Evolutionary conservation across 495 filamentous ascomycete species (phyloP).

Genomic region (Aspergillus panamensis): DNA sequence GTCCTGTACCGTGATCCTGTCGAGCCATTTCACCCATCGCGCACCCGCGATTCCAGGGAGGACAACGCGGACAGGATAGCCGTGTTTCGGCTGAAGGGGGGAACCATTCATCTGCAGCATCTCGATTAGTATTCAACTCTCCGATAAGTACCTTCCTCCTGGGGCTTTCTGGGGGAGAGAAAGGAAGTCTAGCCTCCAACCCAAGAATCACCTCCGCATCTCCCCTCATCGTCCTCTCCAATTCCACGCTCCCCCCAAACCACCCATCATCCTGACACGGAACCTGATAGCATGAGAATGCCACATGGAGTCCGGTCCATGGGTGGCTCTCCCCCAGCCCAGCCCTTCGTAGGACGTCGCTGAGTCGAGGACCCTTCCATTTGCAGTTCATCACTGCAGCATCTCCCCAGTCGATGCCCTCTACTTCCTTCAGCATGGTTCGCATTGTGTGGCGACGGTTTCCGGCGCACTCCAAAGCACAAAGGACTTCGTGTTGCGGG

Average conservation of each 20-base stretch:
- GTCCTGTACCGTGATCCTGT: conserved; percentile 54
- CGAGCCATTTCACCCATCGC: conserved; percentile 64
- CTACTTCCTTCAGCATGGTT: conserved; percentile 55
- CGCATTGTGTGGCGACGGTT: conserved; percentile 65
- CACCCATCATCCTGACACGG: conserved; percentile 52
- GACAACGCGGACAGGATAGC: conserved; percentile 56
- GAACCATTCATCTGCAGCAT: conserved; percentile 52
- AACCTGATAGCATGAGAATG: conserved; percentile 51
- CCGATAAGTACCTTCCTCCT: too few species aligned
- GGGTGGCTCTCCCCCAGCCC: conserved; percentile 18
- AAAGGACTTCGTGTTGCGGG: conserved; percentile 51
- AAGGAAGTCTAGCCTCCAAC: conserved; percentile 28
- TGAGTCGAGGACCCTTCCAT: conserved; percentile 54
- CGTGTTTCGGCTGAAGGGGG: conserved; percentile 55
- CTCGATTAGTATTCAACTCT: too few species aligned
- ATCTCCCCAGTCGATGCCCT: conserved; percentile 62
- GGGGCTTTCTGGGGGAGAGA: not conserved
- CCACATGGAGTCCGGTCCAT: conserved; percentile 38
- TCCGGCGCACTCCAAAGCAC: conserved; percentile 60
- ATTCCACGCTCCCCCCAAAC: conserved; percentile 52
- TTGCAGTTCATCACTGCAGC: conserved; percentile 61
- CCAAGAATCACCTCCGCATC: conserved; percentile 53
- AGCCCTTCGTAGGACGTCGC: conserved; percentile 49
- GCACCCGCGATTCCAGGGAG: conserved; percentile 61
- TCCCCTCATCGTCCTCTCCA: conserved; percentile 45